Conservation (phyloP, 495 filamentous ascomycete genomes). For the Neurospora sp. region DNA sequence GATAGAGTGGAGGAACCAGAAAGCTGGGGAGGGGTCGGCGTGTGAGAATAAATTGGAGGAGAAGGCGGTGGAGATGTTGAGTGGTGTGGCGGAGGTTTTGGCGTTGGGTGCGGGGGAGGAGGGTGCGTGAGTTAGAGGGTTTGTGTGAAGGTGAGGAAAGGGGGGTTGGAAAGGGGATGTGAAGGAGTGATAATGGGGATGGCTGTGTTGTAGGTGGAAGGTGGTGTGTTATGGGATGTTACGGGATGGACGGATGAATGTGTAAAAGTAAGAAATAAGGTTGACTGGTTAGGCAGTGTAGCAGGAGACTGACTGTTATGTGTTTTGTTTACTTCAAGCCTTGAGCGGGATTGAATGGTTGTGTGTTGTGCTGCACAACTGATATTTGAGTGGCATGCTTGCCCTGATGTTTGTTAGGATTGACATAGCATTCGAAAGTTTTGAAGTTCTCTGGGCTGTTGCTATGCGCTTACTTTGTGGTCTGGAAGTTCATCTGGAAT, state of each 20-base stretch:
- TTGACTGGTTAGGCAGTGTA: background rate
- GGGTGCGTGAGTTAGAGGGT: conserved; percentile 6
- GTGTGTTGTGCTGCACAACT: background rate
- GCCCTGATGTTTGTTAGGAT: background rate
- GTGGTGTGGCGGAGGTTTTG: conserved; percentile 40
- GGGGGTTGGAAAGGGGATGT: background rate
- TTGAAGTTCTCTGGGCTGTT: background rate
- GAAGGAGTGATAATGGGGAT: background rate
- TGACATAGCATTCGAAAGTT: background rate
- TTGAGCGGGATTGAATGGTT: background rate
- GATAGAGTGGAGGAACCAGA: conserved; percentile 45
- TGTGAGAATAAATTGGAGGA: conserved; percentile 60
- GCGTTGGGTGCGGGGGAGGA: conserved; percentile 34
- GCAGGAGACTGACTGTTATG: background rate
- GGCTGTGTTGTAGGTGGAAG: background rate
- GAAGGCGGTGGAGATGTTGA: conserved; percentile 57
- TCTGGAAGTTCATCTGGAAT: background rate
- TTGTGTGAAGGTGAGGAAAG: too few relatives aligned
- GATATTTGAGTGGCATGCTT: background rate
- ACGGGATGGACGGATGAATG: background rate
- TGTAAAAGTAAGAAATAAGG: background rate
- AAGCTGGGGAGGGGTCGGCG: conserved; percentile 16
- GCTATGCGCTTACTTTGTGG: background rate
- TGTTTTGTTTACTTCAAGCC: background rate
- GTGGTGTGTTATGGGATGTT: background rate